Percentiles rank a stretch among this genome's conserved stretches.
These are phyloP conservation scores for Phytophthora cajani DNA, from an alignment of 352 stramenopile genomes.

Conservation along the genomic window DNA sequence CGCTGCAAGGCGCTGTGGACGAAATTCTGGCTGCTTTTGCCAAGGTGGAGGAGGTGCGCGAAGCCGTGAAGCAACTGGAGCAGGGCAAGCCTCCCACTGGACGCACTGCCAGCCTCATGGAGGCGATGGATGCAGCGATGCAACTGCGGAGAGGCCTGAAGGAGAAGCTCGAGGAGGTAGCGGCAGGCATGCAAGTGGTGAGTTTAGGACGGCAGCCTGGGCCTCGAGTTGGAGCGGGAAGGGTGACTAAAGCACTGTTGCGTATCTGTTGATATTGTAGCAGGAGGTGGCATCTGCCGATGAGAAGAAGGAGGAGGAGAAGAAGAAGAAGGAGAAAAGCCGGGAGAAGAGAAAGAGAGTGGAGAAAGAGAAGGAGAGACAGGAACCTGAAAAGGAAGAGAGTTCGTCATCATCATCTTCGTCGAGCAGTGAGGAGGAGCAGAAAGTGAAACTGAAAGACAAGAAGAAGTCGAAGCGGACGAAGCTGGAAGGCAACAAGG, in stretches of 20 bases:
- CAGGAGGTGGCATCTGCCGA: background rate
- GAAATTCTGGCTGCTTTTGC: conserved; percentile 10
- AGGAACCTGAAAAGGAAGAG: background rate
- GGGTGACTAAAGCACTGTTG: background rate
- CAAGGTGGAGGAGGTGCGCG: conserved; percentile 35
- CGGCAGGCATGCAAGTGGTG: conserved; percentile 18
- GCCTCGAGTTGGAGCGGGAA: background rate
- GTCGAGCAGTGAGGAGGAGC: conserved; percentile 1
- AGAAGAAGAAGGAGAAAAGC: conserved; percentile 2
- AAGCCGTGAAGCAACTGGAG: conserved; percentile 36
- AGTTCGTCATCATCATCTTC: background rate
- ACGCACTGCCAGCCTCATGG: conserved; percentile 19
- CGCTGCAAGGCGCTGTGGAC: conserved; percentile 7
- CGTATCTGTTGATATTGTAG: background rate
- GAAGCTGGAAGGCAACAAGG: background rate
- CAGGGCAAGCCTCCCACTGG: conserved; percentile 22
- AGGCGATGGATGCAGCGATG: conserved; percentile 16
- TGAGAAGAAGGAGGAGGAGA: conserved; percentile 2
- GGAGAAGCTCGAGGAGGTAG: conserved; percentile 22
- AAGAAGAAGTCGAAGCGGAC: conserved; percentile 18
- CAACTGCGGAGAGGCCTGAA: conserved; percentile 23
- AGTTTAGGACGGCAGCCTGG: background rate
- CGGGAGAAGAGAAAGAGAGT: conserved; percentile 10
- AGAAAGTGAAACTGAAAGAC: conserved; percentile 2
- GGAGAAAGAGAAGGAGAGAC: background rate